phyloP scores from a whole-genome alignment of 2,329 filamentous ascomycete species.

The Pseudocercospora eumusae region DNA sequence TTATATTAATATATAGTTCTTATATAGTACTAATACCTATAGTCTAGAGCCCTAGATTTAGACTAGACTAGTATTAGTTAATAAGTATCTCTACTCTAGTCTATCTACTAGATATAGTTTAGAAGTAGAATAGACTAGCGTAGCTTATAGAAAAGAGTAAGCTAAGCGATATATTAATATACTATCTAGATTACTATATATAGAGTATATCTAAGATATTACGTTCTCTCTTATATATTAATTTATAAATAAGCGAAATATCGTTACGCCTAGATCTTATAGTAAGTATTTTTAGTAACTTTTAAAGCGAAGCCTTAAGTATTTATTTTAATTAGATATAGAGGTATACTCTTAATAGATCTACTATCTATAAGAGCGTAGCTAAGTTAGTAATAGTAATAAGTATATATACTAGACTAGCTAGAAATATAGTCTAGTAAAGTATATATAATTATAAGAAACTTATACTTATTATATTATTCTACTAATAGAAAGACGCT shows the following conservation, averaged over 20 bases:
- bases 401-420: too few species aligned
- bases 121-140: not conserved
- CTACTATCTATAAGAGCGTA: not conserved
- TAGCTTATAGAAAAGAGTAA: not conserved
- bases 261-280: not conserved
- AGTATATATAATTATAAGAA: too few species aligned
- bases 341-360: not conserved
- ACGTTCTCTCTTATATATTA: not conserved
- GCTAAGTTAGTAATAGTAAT: not conserved
- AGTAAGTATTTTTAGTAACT: conserved; percentile 9
- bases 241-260: not conserved
- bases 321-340: not conserved
- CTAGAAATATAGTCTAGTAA: too few species aligned
- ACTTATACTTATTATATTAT: too few species aligned
- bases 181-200: not conserved
- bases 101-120: not conserved
- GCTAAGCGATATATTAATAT: not conserved
- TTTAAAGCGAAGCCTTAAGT: conserved; percentile 13
- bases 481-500: too few species aligned
- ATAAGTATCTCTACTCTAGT: too few species aligned
- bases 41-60: conserved; percentile 2
- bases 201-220: not conserved
- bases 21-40: not conserved
- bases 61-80: not conserved
- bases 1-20: conserved; percentile 3